Evolutionary conservation across 2,329 filamentous ascomycete species (phyloP), one percentile per base, ranked within the genome.

Genomic region (Phialemoniopsis sp.): DNA sequence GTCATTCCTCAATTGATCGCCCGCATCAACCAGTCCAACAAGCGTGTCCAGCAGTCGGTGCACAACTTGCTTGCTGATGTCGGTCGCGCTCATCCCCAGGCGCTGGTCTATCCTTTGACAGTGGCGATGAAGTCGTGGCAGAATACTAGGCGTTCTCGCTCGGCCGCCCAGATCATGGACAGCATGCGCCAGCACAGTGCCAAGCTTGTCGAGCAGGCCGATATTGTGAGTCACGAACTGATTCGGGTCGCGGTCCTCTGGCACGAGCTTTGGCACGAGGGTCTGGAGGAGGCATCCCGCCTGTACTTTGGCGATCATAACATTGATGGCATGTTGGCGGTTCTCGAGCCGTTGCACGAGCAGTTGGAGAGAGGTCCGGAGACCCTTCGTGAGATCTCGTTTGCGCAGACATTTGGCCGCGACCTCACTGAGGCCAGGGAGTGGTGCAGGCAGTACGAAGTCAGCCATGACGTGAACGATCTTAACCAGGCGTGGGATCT

Each of bases 221-320:
- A 95, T 57, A 75, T 90, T 34, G 90, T 99, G 50, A 97, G 91
- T 59, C 87, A 93, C 55, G 94, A 99, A 60, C 79, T 99, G 40
- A 97, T 99, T 56, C 83, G 93, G 37, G 94, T 98, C 43, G 93
- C 93, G 13, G 91, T 98, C 3, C 65, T 98, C 17, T 98, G 94
- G 94, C 93, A 99, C 57, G 93, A 99, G 56, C 86, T 95, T 49
- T 99, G 93, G 93, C 93, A 98, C 50, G 94, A 99, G 63, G 94
- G 87, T 19, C 73, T 99, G 13, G 93, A 98, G 63, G 94, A 99
- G 67, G 94, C 93, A 2, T 96, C 89, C 26, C 80, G 93, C 38
- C 72, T 98, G 14, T 98, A 97, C 70, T 99, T 98, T 63, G 93
- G 91, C 43, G 91, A 97, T 54, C 86, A 94, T 55, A 95, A 98